Evolutionary conservation across 352 stramenopile genomes (phyloP).

Genomic region (Phytophthora macrochlamydospora): DNA sequence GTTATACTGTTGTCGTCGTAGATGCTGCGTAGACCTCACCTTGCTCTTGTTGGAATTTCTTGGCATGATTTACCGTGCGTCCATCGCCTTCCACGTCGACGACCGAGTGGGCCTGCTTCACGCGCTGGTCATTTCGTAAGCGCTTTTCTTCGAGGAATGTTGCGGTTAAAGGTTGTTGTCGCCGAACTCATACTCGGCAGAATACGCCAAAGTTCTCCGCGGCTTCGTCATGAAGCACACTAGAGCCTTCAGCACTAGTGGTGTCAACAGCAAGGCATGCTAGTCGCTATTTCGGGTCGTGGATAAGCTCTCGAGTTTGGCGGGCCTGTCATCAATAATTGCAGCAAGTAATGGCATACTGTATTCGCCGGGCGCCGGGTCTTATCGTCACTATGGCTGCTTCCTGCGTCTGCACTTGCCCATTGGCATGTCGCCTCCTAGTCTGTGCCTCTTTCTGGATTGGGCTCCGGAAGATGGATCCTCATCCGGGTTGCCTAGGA

Average conservation of each 20-base stretch:
- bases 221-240: conserved; percentile 52
- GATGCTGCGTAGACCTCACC: conserved; percentile 21
- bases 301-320: neutral
- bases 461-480: conserved; percentile 8
- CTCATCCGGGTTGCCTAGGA: conserved; percentile 14
- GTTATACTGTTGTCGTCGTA: too few relatives aligned
- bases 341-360: too few relatives aligned
- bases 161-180: conserved; percentile 68
- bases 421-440: conserved; percentile 9
- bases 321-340: too few relatives aligned
- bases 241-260: neutral
- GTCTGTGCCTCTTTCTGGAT: conserved; percentile 28
- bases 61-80: conserved; percentile 50
- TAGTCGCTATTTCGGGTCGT: conserved; percentile 1
- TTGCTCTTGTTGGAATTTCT: conserved; percentile 62
- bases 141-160: conserved; percentile 51
- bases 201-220: conserved; percentile 52
- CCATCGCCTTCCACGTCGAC: conserved; percentile 32
- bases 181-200: conserved; percentile 69
- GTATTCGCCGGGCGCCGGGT: conserved; percentile 9
- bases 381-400: conserved; percentile 14
- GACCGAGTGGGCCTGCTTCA: conserved; percentile 52
- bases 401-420: conserved; percentile 6
- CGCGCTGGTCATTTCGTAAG: conserved; percentile 47
- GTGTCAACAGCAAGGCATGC: neutral